Base-by-base conservation (phyloP, 768 basidiomycete species). In the Lactarius indigo region DNA sequence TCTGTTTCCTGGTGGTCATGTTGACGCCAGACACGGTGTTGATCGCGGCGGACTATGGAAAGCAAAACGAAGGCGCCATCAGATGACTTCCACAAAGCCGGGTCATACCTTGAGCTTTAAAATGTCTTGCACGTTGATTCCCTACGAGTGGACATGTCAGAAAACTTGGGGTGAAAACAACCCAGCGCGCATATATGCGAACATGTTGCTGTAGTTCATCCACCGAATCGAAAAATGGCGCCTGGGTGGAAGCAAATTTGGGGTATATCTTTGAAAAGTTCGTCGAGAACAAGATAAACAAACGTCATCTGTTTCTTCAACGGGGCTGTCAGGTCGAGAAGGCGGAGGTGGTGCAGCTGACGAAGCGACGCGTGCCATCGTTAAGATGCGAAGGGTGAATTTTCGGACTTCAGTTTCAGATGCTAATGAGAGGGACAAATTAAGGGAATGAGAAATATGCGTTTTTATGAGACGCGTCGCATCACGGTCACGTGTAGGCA, bases 81-180 rank as follows among this genome's bases (percentile, higher is more conserved):
- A 68, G 61, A 50, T 59, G 30, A 69, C 62, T 71, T 56, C 18
- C 71, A 47, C 23, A 26, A 50, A 28, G 30, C 15, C 33, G 23
- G 37, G 42, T 4, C 41, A 62, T 56, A 88, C 92, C 79, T 97
- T 97, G 68, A 98, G 86, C 78, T 98, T 98, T 59, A 90, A 76
- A 64, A 98, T 97, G 74, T 98, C 96, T 80, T 96, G 94, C 31
- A 94, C 88, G 70, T 95, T 96, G 76, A 96, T 96, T 17, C 95
- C 94, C 94, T 96, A 71, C 9, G 47, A 31, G 17, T 62, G 39
- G 55, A 55, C 5, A 1, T 30, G 54, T 50, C 23, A 64, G 54
- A 50, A 62, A 31, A 66, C 23, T 52, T 33, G 17, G 31, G 7
- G 35, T n/a, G 31, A 28, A n/a, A n/a, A 39, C 50, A n/a, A 44